These are phyloP conservation scores for Paramecium biaurelia DNA, from an alignment of 73 alveolate genomes.

Conservation along the genomic window DNA sequence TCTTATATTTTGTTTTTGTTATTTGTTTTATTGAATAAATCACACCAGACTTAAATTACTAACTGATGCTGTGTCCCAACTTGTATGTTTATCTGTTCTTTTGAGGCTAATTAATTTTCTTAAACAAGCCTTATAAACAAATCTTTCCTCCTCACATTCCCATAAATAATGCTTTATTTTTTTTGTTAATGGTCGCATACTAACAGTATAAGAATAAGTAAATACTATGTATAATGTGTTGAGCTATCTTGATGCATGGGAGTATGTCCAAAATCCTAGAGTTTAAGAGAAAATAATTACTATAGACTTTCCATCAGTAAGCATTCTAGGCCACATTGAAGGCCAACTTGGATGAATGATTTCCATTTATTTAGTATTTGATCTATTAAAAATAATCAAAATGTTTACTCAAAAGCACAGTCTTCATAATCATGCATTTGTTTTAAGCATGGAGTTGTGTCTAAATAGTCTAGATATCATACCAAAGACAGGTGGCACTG, in stretches of 20 bases:
- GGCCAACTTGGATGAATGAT: conserved; percentile 74
- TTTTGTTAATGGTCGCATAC: conserved; percentile 68
- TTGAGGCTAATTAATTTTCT: conserved; percentile 76
- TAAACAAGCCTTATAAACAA: conserved; percentile 86
- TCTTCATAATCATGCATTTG: conserved; percentile 89
- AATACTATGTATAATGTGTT: conserved; percentile 55
- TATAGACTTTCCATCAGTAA: conserved; percentile 67
- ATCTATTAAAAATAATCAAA: not conserved
- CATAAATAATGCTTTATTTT: conserved; percentile 79
- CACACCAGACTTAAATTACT: conserved; percentile 75
- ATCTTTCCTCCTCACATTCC: conserved; percentile 93
- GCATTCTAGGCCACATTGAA: conserved; percentile 70
- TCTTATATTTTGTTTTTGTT: not conserved
- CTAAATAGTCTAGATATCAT: not conserved
- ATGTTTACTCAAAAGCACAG: conserved; percentile 79
- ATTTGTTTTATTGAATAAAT: conserved; percentile 23
- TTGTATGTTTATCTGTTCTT: conserved; percentile 76
- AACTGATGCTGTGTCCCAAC: conserved; percentile 88
- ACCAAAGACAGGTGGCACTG: conserved; percentile 69
- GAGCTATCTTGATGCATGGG: conserved; percentile 64
- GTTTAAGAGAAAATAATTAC: not conserved
- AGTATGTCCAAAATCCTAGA: conserved; percentile 44
- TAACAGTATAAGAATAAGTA: not conserved
- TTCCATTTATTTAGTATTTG: conserved; percentile 59
- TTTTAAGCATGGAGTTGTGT: conserved; percentile 76